phyloP scores from a whole-genome alignment of 2,329 filamentous ascomycete species.

The Fusarium heterosporum region DNA sequence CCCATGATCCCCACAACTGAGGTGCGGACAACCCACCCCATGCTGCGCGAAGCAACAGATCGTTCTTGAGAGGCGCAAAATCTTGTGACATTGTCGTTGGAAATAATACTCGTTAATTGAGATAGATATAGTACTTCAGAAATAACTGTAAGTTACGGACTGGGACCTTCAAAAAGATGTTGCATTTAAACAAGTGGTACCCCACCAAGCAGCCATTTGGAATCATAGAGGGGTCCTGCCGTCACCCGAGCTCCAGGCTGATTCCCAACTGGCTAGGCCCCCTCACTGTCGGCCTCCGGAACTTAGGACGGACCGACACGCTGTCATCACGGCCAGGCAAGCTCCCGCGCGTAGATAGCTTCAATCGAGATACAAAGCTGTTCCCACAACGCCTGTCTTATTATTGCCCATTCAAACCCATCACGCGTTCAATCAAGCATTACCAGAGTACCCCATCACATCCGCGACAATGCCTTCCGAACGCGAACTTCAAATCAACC shows the following conservation, averaged over 20 bases:
- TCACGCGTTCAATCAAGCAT: neutral
- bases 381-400: conserved; percentile 4
- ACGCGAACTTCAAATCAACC: conserved; percentile 78
- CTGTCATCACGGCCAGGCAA: conserved; percentile 37
- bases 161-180: conserved; percentile 26
- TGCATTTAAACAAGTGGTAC: conserved; percentile 16
- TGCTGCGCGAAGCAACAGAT: conserved; percentile 89
- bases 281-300: conserved; percentile 22
- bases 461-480: conserved; percentile 72
- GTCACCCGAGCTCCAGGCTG: conserved; percentile 2
- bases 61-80: conserved; percentile 91
- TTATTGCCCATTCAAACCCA: neutral
- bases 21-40: conserved; percentile 70
- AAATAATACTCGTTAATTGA: neutral
- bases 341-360: conserved; percentile 31
- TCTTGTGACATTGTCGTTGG: conserved; percentile 70
- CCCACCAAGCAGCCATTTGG: conserved; percentile 30
- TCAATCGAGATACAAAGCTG: conserved; percentile 19
- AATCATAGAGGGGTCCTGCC: conserved; percentile 28
- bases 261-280: conserved; percentile 22
- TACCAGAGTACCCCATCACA: neutral
- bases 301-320: conserved; percentile 44
- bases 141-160: conserved; percentile 22
- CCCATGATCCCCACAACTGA: conserved; percentile 18
- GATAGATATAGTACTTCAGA: conserved; percentile 13